These are phyloP conservation scores for Wilcoxina mikolae DNA, from an alignment of 495 filamentous ascomycete species.

Conservation along the genomic window DNA sequence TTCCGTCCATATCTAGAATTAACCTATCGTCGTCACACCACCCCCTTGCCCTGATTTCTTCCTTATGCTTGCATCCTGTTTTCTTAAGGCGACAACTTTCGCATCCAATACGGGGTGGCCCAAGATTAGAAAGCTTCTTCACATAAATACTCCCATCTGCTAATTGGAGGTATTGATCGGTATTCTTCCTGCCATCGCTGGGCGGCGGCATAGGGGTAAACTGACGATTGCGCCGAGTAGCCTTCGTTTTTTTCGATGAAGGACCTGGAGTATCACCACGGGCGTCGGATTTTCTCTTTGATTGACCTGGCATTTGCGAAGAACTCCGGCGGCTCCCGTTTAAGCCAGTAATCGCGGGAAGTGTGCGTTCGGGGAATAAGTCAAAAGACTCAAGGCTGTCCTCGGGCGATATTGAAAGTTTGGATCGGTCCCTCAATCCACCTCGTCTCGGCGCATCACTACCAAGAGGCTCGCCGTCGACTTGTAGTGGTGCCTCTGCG, in stretches of 20 bases:
- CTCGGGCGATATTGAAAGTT: not conserved
- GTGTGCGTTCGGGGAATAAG: not conserved
- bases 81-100: constrained; percentile 26
- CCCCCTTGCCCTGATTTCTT: constrained; percentile 18
- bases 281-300: constrained; percentile 16
- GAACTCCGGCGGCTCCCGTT: not conserved
- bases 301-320: constrained; percentile 6
- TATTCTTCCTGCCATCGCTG: constrained; percentile 3
- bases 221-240: not conserved
- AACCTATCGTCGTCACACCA: constrained; percentile 9
- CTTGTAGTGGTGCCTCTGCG: not conserved
- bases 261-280: not conserved
- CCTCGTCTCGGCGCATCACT: constrained; percentile 17
- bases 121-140: constrained; percentile 23
- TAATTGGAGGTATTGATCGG: constrained; percentile 15
- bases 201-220: not conserved
- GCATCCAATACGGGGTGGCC: constrained; percentile 23
- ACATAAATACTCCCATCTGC: constrained; percentile 26
- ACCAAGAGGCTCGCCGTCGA: not conserved
- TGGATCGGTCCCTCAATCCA: constrained; percentile 21
- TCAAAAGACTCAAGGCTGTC: constrained; percentile 12
- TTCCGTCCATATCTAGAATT: not conserved
- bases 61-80: constrained; percentile 26
- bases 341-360: not conserved
- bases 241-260: not conserved